Conservation (phyloP, 140 eudicot genomes). For the Cichorium intybus region DNA sequence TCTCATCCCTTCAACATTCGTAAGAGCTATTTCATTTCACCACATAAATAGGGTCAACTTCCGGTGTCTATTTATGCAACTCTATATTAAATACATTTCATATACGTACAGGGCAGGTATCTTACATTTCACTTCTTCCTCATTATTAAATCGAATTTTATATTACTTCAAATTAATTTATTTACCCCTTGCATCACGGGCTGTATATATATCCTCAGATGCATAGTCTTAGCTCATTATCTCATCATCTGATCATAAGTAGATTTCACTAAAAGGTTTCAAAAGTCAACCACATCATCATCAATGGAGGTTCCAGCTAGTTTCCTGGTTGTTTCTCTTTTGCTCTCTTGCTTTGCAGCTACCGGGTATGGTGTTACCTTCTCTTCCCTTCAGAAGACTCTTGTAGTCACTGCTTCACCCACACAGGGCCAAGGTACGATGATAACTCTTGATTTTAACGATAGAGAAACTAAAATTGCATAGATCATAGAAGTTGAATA, state of each 20-base stretch:
- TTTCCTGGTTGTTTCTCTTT: constrained; percentile 33
- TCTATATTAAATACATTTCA: constrained; percentile 2
- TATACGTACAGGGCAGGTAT: constrained; percentile 12
- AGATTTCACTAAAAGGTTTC: constrained; percentile 7
- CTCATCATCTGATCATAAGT: constrained; percentile 26
- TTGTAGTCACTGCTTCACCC: constrained; percentile 34
- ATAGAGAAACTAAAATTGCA: too few relatives aligned
- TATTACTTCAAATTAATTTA: neutral
- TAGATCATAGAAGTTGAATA: too few relatives aligned
- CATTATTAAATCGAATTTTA: neutral
- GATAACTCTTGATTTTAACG: constrained; percentile 1
- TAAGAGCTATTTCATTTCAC: constrained; percentile 30
- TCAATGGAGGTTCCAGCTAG: constrained; percentile 31
- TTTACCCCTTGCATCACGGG: constrained; percentile 13
- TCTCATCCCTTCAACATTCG: constrained; percentile 38
- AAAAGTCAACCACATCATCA: constrained; percentile 17
- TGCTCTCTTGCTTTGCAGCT: constrained; percentile 43
- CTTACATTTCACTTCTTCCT: constrained; percentile 24
- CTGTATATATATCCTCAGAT: constrained; percentile 23
- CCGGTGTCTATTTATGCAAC: constrained; percentile 3
- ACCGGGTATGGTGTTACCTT: constrained; percentile 38
- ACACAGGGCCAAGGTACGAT: constrained; percentile 44
- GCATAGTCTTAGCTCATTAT: constrained; percentile 14
- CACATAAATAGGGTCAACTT: constrained; percentile 23
- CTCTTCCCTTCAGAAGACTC: constrained; percentile 43